These are phyloP conservation scores for Pseudogymnoascus sp. DNA, from an alignment of 2,329 filamentous ascomycete species.

Conservation along the genomic window DNA sequence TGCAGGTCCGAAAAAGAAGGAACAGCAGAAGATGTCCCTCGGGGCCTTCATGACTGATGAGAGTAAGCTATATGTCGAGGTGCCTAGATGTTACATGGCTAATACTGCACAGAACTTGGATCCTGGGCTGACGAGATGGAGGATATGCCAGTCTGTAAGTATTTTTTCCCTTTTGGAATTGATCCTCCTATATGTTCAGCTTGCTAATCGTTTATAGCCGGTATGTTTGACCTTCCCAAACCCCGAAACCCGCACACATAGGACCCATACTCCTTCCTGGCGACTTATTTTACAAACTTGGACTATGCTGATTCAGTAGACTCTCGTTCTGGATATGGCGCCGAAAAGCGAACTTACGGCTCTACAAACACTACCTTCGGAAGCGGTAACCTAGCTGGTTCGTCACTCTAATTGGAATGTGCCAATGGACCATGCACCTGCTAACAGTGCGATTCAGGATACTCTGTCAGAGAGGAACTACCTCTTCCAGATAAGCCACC, in stretches of 20 bases:
- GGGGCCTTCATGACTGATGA: conserved; percentile 91
- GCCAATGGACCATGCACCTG: conserved; percentile 6
- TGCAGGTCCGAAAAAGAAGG: conserved; percentile 51
- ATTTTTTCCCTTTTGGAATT: background rate
- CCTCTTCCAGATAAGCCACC: conserved; percentile 88
- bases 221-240: conserved; percentile 21
- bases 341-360: conserved; percentile 28
- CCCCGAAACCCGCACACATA: background rate
- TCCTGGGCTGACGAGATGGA: conserved; percentile 99
- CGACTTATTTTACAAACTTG: background rate
- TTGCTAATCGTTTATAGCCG: conserved; percentile 26
- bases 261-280: background rate
- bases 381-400: conserved; percentile 24
- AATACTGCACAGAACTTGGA: conserved; percentile 52
- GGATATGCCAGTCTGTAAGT: conserved; percentile 44
- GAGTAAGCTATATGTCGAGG: conserved; percentile 53
- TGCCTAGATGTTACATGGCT: conserved; percentile 37
- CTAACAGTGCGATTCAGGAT: conserved; percentile 37
- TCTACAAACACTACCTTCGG: conserved; percentile 27
- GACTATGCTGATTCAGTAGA: conserved; percentile 20
- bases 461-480: conserved; percentile 62
- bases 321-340: conserved; percentile 28
- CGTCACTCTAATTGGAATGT: conserved; percentile 11
- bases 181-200: background rate
- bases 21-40: conserved; percentile 94